Evolutionary conservation across 1,139 yeast genomes (phyloP), one percentile per base, ranked within the genome.

Genomic region (Suhomyces bribrorum): DNA sequence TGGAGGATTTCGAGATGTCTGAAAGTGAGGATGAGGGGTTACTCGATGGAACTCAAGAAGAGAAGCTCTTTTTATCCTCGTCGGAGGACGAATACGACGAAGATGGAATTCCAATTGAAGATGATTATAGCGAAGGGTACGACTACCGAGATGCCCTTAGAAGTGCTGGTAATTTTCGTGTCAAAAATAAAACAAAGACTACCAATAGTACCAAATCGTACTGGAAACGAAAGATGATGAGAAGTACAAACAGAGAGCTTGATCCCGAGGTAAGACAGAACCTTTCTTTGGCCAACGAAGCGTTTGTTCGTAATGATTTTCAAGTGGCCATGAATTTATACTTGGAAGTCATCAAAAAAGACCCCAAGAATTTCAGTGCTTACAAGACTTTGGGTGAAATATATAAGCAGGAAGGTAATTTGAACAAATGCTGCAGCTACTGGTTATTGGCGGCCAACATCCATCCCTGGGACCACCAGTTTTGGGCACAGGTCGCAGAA

Each of bases 331-430:
- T 82, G 48, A 69, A 75, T 33, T 60, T 80, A 38, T 84, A 83
- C 49, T 72, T 77, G 33, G 90, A 87, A 50, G 95, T 89, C 7
- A 81, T 92, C 47, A 77, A 81, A 46, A 69, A 77, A 43, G 97
- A 92, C 53, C 82, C 86, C 8, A 77, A 77, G 47, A 87, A 88
- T 49, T 83, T 81, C 59, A 77, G 83, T 41, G 97, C 97, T 0
- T 90, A 86, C 60, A 86, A 83, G 52, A 79, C 94, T 2, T 65
- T 92, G 39, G 97, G 95, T 32, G 95, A 86, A 50, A 87, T 92
- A 30, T 85, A 86, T 50, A 78, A 81, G 43, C 75, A 79, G 38
- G 80, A 79, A 43, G 88, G 86, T 0, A 75, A 84, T 37, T 59
- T 75, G 36, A 78, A 81, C 48, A 83, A 83, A 52, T 86, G 96